These are phyloP conservation scores for Colletotrichum theobromicola DNA, from an alignment of 2,329 filamentous ascomycete species.

Conservation along the genomic window DNA sequence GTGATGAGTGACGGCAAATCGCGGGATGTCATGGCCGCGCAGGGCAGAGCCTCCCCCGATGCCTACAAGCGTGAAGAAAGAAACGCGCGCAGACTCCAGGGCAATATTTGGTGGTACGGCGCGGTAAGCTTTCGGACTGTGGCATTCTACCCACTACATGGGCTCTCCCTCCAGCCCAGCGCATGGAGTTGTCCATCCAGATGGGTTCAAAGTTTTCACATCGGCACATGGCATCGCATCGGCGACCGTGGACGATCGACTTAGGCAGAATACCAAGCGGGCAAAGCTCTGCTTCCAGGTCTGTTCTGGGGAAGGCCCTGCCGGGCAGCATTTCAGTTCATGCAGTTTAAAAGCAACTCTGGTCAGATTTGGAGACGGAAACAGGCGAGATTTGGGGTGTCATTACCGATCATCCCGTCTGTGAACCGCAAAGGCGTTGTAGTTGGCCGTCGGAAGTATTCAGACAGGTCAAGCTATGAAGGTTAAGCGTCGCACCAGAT, in stretches of 20 bases:
- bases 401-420: conserved; percentile 3
- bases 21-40: background rate
- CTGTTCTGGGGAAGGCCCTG: background rate
- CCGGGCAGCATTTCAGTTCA: background rate
- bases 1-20: background rate
- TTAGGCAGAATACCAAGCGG: background rate
- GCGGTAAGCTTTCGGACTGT: background rate
- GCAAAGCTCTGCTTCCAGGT: background rate
- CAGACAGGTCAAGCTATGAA: background rate
- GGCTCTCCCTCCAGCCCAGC: background rate
- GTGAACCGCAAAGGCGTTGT: background rate
- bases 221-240: conserved; percentile 2
- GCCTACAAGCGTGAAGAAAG: background rate
- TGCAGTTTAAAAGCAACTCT: conserved; percentile 1
- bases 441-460: background rate
- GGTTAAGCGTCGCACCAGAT: background rate
- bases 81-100: background rate
- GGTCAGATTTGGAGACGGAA: background rate
- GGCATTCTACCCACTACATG: background rate
- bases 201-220: background rate
- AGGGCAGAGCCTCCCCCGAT: background rate
- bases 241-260: background rate
- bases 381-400: background rate
- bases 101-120: background rate
- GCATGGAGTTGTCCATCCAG: background rate